phyloP scores from a whole-genome alignment of 139 green algal species.

The Protoeuglena noctilucae region DNA sequence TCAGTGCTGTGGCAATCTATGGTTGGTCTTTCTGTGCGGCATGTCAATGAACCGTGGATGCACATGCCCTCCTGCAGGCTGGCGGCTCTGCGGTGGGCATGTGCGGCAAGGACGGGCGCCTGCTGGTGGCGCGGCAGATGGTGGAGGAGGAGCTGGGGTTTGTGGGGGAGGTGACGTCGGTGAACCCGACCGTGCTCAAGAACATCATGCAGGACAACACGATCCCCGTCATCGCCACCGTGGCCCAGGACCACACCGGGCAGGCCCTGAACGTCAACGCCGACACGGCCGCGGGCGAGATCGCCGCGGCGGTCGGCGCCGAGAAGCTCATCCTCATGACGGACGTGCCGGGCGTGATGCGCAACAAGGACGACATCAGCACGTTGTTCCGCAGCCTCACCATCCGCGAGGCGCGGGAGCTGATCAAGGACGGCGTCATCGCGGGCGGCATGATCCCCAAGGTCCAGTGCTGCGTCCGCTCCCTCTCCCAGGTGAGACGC shows the following conservation, averaged over 20 bases:
- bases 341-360: conserved; percentile 78
- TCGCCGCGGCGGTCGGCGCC: conserved; percentile 50
- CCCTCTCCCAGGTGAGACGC: too few species aligned
- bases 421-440: conserved; percentile 83
- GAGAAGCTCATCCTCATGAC: conserved; percentile 99
- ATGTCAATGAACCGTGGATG: too few species aligned
- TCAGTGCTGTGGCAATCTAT: too few species aligned
- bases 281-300: conserved; percentile 91
- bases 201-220: conserved; percentile 52
- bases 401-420: conserved; percentile 47
- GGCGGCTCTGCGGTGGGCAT: conserved; percentile 85
- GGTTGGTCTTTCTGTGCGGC: too few species aligned
- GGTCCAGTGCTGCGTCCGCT: conserved; percentile 89
- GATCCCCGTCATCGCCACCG: conserved; percentile 90
- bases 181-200: conserved; percentile 57
- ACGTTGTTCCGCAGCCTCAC: conserved; percentile 58
- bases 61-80: too few species aligned
- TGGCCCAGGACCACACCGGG: conserved; percentile 60
- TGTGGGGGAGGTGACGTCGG: conserved; percentile 78
- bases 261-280: conserved; percentile 98
- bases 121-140: conserved; percentile 75
- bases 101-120: conserved; percentile 83
- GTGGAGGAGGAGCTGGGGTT: conserved; percentile 80
- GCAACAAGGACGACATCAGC: conserved; percentile 68
- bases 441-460: conserved; percentile 96